Evolutionary conservation across 257 asterid species (phyloP), one percentile per base, ranked within the genome.

Genomic region (Petunia secreta): DNA sequence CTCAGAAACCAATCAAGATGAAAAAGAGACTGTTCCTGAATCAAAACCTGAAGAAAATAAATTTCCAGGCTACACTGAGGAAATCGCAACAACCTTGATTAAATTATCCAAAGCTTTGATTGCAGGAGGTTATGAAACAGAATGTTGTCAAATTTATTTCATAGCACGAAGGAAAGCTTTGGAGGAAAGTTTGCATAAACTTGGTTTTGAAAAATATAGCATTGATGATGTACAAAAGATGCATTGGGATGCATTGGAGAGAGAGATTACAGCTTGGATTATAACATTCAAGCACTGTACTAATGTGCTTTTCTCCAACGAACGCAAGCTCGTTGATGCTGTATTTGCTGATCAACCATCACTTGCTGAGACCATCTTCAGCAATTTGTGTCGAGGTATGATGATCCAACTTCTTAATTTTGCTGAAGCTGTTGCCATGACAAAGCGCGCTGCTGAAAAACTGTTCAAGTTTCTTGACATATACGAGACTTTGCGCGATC

Each of bases 401-500:
- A 44, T 85, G 10, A 55, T 83, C 2, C 94, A 92, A 41, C 90
- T 95, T 64, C 90, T 95, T 55, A 90, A 90, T 77, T 92, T 95
- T 75, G 89, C 95, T 4, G 90, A 88, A 62, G 97, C 97, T 2
- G 89, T 90, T 0, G 87, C 91, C 0, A 77, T 93, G 77, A 85
- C 97, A 0, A 92, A 89, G 79, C 97, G 99, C 0, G 87, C 97
- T 0, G 89, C 95, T 0, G 99, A 95, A 84, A 93, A 95, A 62
- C 77, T 95, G 77, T 91, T 93, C 90, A 95, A 89, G 84, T 88
- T 89, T 82, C 93, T 95, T 1, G 94, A 92, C 34, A 79, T 91
- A 0, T 95, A 95, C 59, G 98, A 95, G 85, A 82, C 88, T 1
- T 62, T 93, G 50, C 83, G 94, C 34, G 97, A 93, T 37, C 82